Base-by-base conservation (phyloP, 768 basidiomycete genomes). In the Mycena amicta region DNA sequence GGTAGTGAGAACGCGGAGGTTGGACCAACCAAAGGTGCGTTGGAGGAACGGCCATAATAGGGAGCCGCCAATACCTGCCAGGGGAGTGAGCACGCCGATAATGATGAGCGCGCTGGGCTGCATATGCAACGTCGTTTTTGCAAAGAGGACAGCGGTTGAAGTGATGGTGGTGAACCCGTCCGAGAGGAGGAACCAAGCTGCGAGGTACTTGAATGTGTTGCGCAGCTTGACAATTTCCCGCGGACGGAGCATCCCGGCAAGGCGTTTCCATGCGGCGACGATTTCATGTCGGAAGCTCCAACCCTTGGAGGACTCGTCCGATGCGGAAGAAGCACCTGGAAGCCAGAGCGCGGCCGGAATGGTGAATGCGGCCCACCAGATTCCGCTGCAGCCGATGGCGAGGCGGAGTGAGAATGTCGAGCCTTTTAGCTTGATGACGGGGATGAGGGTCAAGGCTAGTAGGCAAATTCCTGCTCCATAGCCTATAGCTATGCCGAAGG, bases 141-240 rank as follows among this genome's bases (percentile, higher is more conserved):
- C 95, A 67, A 96, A 98, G 0, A 99, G 82, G 54, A 98, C 83
- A 0, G 96, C 92, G 0, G 93, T 93, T 0, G 92, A 92, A 0
- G 93, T 94, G 46, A 97, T 89, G 0, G 95, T 97, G 2, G 95
- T 92, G 73, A 95, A 95, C 2, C 89, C 92, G 66, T 98, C 95
- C 1, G 91, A 93, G 23, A 98, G 83, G 13, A 98, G 80, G 70
- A 97, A 95, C 95, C 95, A 98, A 0, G 96, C 93, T 4, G 87
- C 83, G 41, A 98, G 86, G 66, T 93, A 98, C 63, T 82, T 82
- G 78, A 95, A 98, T 1, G 95, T 94, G 67, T 93, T 88, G 28
- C 82, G 80, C 16, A 98, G 77, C 52, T 82, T 82, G 70, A 82
- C 82, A 39, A 95, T 85, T 68, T 96, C 88, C 6, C 73, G 75